phyloP scores from a whole-genome alignment of 1,284 basidiomycete species.

The Cutaneotrichosporon sp. region DNA sequence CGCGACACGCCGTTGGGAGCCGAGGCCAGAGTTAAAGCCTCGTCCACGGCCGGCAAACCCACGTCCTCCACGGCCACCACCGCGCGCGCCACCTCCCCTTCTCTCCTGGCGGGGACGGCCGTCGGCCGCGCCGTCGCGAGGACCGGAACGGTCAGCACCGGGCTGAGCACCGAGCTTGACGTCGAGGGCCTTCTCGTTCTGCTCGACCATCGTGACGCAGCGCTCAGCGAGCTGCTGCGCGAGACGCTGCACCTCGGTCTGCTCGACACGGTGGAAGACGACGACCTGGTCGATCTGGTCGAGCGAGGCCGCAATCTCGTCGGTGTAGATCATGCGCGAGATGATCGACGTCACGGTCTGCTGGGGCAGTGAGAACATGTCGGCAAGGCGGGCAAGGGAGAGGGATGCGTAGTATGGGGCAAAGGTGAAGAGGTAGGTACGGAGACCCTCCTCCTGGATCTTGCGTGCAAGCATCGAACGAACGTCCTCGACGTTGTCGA shows the following conservation, averaged over 20 bases:
- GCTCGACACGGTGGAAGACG: slow-evolving; percentile 83
- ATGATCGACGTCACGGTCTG: slow-evolving; percentile 84
- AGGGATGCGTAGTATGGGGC: slow-evolving; percentile 89
- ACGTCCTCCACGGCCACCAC: slow-evolving; percentile 21
- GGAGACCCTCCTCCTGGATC: slow-evolving; percentile 95
- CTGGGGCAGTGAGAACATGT: slow-evolving; percentile 78
- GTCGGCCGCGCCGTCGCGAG: slow-evolving; percentile 31
- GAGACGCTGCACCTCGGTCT: slow-evolving; percentile 82
- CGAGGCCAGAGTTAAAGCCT: slow-evolving; percentile 33
- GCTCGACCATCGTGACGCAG: slow-evolving; percentile 80
- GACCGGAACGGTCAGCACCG: slow-evolving; percentile 57
- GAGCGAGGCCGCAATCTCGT: slow-evolving; percentile 87
- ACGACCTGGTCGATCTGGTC: slow-evolving; percentile 83
- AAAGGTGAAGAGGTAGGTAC: slow-evolving; percentile 98
- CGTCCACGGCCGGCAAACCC: slow-evolving; percentile 39
- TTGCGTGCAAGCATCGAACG: slow-evolving; percentile 90
- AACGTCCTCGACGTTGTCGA: slow-evolving; percentile 82
- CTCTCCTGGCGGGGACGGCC: slow-evolving; percentile 38
- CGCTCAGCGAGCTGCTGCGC: slow-evolving; percentile 85
- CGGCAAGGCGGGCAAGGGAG: slow-evolving; percentile 77
- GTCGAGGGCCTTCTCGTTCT: slow-evolving; percentile 93
- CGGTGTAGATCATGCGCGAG: slow-evolving; percentile 98
- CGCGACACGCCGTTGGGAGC: slow-evolving; percentile 24
- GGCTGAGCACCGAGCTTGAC: slow-evolving; percentile 69
- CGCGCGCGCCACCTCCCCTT: slow-evolving; percentile 34